These are phyloP conservation scores for Rhizophagus sp. DNA, from an alignment of 192 early-diverging fungal genomes.

Conservation along the genomic window DNA sequence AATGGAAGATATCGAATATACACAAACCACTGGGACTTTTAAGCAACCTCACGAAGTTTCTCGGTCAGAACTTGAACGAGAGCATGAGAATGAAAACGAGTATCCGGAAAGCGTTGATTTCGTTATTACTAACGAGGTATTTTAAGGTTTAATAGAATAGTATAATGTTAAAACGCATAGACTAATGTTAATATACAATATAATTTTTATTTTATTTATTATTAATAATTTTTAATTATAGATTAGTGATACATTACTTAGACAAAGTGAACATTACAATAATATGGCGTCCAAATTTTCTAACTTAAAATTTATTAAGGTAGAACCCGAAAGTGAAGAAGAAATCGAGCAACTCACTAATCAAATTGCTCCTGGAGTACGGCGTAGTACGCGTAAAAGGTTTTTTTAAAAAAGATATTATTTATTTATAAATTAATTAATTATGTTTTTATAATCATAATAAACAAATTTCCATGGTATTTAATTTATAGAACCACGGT, in stretches of 20 bases:
- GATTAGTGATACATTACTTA: not conserved
- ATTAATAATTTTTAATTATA: not conserved
- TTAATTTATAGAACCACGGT: not conserved
- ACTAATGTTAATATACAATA: not conserved
- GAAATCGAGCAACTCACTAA: not conserved
- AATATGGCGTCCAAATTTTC: not conserved
- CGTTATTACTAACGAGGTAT: not conserved
- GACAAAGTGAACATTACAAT: not conserved
- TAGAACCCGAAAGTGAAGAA: not conserved
- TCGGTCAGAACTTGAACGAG: not conserved
- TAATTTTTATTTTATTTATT: not conserved
- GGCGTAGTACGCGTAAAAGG: not conserved
- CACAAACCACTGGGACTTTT: too few relatives aligned
- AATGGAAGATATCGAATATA: not conserved
- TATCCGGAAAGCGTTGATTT: not conserved
- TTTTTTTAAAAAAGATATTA: not conserved
- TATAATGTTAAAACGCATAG: not conserved
- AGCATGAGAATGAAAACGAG: too few relatives aligned
- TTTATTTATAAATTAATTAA: not conserved
- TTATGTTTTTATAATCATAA: too few relatives aligned
- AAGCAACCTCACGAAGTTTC: not conserved
- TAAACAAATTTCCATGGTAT: too few relatives aligned
- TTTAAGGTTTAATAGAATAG: not conserved
- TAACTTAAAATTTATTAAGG: not conserved
- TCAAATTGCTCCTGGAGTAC: not conserved